These are phyloP conservation scores for Dentipellis sp. DNA, from an alignment of 768 basidiomycete species.

Conservation along the genomic window DNA sequence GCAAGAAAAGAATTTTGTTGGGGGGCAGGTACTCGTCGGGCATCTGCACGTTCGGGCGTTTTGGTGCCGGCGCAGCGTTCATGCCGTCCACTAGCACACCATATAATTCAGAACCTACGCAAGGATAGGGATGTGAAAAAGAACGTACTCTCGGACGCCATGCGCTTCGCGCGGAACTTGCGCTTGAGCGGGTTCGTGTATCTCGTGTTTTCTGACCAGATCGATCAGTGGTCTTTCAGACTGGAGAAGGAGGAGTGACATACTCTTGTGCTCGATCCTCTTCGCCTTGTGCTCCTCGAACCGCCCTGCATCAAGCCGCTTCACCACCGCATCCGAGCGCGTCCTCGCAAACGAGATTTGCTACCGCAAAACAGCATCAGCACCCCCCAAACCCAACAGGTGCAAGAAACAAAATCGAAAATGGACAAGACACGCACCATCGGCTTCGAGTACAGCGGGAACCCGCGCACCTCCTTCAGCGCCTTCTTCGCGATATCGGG, in stretches of 20 bases:
- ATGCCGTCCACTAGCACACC: conserved; percentile 53
- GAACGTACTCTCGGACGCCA: conserved; percentile 68
- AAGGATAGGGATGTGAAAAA: conserved; percentile 1
- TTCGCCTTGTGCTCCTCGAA: conserved; percentile 69
- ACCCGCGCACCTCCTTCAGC: conserved; percentile 85
- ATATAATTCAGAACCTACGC: conserved; percentile 1
- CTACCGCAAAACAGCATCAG: conserved; percentile 29
- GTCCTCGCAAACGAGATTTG: conserved; percentile 92
- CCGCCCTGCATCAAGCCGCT: conserved; percentile 53
- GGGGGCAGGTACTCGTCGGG: conserved; percentile 99
- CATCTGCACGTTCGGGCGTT: conserved; percentile 87
- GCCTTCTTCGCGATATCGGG: conserved; percentile 81
- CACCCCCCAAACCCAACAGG: background rate
- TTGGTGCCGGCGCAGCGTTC: conserved; percentile 53
- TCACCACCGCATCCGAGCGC: conserved; percentile 85
- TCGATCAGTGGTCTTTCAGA: background rate
- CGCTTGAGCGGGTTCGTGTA: conserved; percentile 86
- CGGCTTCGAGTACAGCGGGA: conserved; percentile 93
- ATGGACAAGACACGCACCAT: conserved; percentile 52
- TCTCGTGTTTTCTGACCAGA: conserved; percentile 56
- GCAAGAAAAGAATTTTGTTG: conserved; percentile 97
- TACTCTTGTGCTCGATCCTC: conserved; percentile 82
- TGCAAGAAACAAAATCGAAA: background rate
- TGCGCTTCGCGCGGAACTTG: conserved; percentile 73
- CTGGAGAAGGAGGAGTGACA: conserved; percentile 16